Evolutionary conservation across 345 rosid species (phyloP).

Genomic region (Lenwebbia sp.): DNA sequence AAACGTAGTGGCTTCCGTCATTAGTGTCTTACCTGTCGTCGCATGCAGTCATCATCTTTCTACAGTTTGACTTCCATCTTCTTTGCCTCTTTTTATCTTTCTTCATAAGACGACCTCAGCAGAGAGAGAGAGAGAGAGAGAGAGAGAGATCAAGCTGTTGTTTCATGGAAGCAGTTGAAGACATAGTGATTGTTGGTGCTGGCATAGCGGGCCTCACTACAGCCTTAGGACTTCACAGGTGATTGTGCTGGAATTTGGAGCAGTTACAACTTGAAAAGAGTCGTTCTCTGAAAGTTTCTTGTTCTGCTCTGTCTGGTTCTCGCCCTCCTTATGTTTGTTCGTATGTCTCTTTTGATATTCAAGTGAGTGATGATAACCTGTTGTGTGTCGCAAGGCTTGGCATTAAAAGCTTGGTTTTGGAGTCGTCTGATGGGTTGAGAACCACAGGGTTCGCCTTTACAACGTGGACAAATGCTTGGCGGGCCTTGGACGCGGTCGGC

Average conservation of each 20-base stretch:
- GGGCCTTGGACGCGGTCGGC: slow-evolving; percentile 4
- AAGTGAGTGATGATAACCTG: not conserved
- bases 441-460: slow-evolving; percentile 43
- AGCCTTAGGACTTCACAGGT: slow-evolving; percentile 39
- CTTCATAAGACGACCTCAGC: not conserved
- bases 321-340: not conserved
- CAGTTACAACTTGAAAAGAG: not conserved
- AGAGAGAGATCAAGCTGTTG: not conserved
- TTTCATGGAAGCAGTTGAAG: not conserved
- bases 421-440: slow-evolving; percentile 48
- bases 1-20: not conserved
- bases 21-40: not conserved
- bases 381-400: slow-evolving; percentile 45
- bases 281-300: not conserved
- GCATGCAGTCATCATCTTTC: not conserved
- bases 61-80: not conserved
- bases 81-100: not conserved
- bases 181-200: slow-evolving; percentile 50
- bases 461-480: slow-evolving; percentile 40
- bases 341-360: too few relatives aligned
- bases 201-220: slow-evolving; percentile 58
- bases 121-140: not conserved
- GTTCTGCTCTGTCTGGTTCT: not conserved
- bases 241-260: not conserved
- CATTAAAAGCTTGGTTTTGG: slow-evolving; percentile 54